Base-by-base conservation (phyloP, 2,329 filamentous ascomycete species). In the Fusarium odoratissimum region DNA sequence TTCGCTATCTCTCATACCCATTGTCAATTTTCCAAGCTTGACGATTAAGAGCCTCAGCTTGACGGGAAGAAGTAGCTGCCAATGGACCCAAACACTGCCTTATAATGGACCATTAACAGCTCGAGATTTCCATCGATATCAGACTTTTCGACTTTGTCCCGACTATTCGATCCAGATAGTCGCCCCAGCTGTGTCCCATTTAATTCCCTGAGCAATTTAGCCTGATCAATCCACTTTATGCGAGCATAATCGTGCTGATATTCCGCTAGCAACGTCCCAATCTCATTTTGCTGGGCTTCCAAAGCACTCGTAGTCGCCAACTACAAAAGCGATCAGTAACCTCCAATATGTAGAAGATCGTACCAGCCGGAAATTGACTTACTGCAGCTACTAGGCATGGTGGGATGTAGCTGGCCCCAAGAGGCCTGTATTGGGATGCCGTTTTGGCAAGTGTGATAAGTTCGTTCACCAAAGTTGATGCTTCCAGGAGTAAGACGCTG, bases 161-260 rank as follows among this genome's bases (percentile, higher is more conserved):
- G 42, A 2, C 2, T 11, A 2, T n/a, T 31, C 2, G 19, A 7
- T 2, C 19, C 49, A 2, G 57, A 41, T 5, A 63, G 8, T 12
- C 33, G 41, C 8, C 19, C n/a, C 0, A 58, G n/a, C 0, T 54
- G 5, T 2, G 28, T 23, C 2, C 17, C 17, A 1, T 58, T 17
- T 1, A 46, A 31, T 30, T 10, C 14, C n/a, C 55, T 25, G 9
- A 63, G 40, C 8, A 31, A 31, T 0, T 7, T 8, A 8, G 67
- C 67, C 9, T 44, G 48, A 8, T 65, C 60, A 38, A 69, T 64
- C 65, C 65, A 71, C 2, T 40, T 58, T 6, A 48, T 35, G 1
- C 56, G 55, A 4, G 45, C 37, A 14, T 49, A 71, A 10, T 69
- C 67, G 0, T n/a, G n/a, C 30, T 71, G 67, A 13, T 71, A 71